Percentiles rank a stretch among this genome's conserved stretches.
phyloP scores from a whole-genome alignment of 768 basidiomycete species.

The Porpolomopsis calyptriformis region DNA sequence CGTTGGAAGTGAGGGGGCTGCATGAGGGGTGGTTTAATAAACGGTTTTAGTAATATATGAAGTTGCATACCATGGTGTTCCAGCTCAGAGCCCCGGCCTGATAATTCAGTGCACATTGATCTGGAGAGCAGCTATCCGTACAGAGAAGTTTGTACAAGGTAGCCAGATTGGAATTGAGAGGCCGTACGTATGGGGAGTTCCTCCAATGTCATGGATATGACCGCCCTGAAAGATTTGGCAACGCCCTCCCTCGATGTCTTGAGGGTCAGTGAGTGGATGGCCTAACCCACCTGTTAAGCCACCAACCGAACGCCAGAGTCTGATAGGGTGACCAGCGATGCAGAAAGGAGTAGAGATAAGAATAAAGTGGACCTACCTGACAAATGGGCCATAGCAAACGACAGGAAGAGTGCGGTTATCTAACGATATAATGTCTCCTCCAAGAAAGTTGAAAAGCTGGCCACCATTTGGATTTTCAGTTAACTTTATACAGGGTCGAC shows the following conservation, averaged over 20 bases:
- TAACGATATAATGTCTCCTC: not conserved
- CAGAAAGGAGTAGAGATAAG: not conserved
- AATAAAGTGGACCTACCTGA: not conserved
- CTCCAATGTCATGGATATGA: slow-evolving; percentile 2
- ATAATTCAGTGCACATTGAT: not conserved
- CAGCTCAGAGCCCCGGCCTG: not conserved
- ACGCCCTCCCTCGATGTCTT: slow-evolving; percentile 3
- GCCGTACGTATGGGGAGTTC: not conserved
- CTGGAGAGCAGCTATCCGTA: not conserved
- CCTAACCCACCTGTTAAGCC: slow-evolving; percentile 2
- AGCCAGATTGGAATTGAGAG: not conserved
- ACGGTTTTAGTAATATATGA: not conserved
- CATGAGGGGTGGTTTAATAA: not conserved
- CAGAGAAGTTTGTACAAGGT: not conserved
- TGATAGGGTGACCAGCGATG: not conserved
- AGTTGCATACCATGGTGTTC: not conserved
- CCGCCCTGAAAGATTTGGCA: slow-evolving; percentile 5
- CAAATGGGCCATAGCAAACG: slow-evolving; percentile 2
- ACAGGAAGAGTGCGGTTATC: not conserved
- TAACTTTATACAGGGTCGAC: not conserved
- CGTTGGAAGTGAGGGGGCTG: slow-evolving; percentile 6
- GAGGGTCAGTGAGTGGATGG: slow-evolving; percentile 2
- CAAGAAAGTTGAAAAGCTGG: slow-evolving; percentile 1
- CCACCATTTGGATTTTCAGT: slow-evolving; percentile 1
- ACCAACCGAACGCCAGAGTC: not conserved